A percentile compares a stretch with the other conserved stretches of the same genome.
Conservation (phyloP, 176 grass and related monocot genomes). For the Thinopyrum elongatum region DNA sequence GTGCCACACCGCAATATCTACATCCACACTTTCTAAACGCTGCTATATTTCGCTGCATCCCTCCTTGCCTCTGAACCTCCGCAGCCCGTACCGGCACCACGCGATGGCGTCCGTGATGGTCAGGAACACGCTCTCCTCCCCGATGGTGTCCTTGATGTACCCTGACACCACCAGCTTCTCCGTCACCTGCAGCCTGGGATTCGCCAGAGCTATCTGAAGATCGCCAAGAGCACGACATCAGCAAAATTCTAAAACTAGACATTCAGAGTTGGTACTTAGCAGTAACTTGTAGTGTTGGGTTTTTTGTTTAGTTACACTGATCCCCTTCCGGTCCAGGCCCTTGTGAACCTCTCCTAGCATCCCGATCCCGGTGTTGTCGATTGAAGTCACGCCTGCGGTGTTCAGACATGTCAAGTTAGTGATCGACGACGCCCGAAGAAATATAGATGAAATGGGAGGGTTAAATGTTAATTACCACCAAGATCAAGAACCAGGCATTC, state of each 20-base stretch:
- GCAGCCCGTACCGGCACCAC: slow-evolving; percentile 56
- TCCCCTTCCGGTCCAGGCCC: slow-evolving; percentile 56
- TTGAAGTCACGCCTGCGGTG: slow-evolving; percentile 65
- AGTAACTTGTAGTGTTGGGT: not conserved
- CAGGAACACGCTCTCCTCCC: slow-evolving; percentile 75
- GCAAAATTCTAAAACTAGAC: not conserved
- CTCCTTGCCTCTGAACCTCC: slow-evolving; percentile 49
- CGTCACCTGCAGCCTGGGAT: slow-evolving; percentile 65
- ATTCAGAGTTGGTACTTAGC: not conserved
- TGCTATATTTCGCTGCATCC: slow-evolving; percentile 38
- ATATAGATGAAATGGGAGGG: not conserved
- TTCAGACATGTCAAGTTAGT: not conserved
- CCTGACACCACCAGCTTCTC: slow-evolving; percentile 61
- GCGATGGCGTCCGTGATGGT: slow-evolving; percentile 69
- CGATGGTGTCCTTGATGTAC: slow-evolving; percentile 49
- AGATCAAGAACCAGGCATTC: slow-evolving; percentile 69
- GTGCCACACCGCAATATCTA: slow-evolving; percentile 24
- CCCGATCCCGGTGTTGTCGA: slow-evolving; percentile 77
- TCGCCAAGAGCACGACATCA: not conserved
- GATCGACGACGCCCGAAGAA: not conserved
- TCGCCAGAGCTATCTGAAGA: slow-evolving; percentile 64
- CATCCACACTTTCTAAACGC: slow-evolving; percentile 18
- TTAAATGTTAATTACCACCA: slow-evolving; percentile 43
- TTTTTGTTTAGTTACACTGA: slow-evolving; percentile 40
- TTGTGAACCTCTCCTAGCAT: slow-evolving; percentile 72